Percentiles rank a stretch among this genome's conserved stretches.
These are phyloP conservation scores for Xylaria longipes DNA, from an alignment of 495 filamentous ascomycete species.

Conservation along the genomic window DNA sequence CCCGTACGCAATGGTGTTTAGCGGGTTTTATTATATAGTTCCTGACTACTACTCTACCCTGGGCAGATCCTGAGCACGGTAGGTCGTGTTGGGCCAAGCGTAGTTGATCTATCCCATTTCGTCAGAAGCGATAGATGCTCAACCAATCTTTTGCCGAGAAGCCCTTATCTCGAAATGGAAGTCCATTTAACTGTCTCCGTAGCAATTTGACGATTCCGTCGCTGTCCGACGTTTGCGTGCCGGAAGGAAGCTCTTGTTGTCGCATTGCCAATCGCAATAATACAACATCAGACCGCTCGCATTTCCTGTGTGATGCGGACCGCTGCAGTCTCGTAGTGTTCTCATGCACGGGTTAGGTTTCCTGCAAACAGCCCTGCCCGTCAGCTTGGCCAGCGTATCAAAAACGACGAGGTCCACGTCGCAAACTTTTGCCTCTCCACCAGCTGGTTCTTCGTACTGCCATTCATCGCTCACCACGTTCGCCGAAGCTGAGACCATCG, in stretches of 20 bases:
- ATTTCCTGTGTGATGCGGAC: background rate
- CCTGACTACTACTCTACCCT: background rate
- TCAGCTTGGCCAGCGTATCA: constrained; percentile 11
- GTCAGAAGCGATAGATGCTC: background rate
- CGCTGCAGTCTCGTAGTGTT: background rate
- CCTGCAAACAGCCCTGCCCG: constrained; percentile 1
- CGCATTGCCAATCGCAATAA: constrained; percentile 15
- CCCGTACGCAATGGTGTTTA: background rate
- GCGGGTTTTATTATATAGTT: background rate
- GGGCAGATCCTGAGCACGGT: background rate
- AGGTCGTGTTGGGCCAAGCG: background rate
- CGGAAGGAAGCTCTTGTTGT: background rate
- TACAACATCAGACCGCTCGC: background rate
- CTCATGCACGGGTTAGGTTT: constrained; percentile 10
- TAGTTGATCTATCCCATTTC: constrained; percentile 25
- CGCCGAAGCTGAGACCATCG: background rate
- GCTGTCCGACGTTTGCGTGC: constrained; percentile 3
- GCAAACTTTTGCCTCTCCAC: constrained; percentile 20
- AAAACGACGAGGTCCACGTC: constrained; percentile 1
- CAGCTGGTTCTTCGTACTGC: background rate
- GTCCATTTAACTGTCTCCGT: constrained; percentile 30
- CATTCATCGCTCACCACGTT: constrained; percentile 25
- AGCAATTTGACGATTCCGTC: constrained; percentile 19
- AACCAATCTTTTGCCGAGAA: constrained; percentile 34
- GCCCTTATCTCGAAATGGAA: constrained; percentile 32